These are phyloP conservation scores for Yamadazyma oceani DNA, from an alignment of 1,139 yeast genomes.

Conservation along the genomic window DNA sequence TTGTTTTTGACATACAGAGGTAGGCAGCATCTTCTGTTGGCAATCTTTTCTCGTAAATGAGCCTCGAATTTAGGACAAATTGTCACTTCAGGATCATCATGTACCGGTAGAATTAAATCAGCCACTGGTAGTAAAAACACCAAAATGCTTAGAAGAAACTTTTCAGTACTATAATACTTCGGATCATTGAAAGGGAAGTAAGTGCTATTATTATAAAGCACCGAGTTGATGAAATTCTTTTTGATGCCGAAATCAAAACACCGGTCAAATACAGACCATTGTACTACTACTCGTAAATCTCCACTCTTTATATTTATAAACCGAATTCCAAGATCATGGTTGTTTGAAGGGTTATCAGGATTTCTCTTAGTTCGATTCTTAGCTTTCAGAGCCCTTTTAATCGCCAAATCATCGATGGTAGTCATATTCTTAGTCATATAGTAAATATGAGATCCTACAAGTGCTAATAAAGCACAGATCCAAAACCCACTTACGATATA, in stretches of 20 bases:
- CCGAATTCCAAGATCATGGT: conserved; percentile 23
- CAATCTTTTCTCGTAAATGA: conserved; percentile 22
- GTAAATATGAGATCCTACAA: conserved; percentile 35
- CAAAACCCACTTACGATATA: conserved; percentile 42
- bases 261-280: conserved; percentile 23
- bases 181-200: conserved; percentile 7
- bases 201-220: conserved; percentile 14
- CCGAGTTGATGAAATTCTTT: conserved; percentile 36
- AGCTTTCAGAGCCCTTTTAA: conserved; percentile 25
- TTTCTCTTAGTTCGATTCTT: conserved; percentile 20
- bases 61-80: conserved; percentile 22
- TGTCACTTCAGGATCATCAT: conserved; percentile 7
- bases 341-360: not conserved
- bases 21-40: conserved; percentile 19
- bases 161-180: conserved; percentile 9
- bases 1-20: conserved; percentile 19
- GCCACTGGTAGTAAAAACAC: conserved; percentile 30
- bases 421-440: conserved; percentile 46
- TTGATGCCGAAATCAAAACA: conserved; percentile 32
- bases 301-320: conserved; percentile 31
- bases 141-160: conserved; percentile 21
- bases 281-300: conserved; percentile 30
- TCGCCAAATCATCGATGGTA: conserved; percentile 39
- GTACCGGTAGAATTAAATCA: conserved; percentile 22
- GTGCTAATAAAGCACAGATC: conserved; percentile 39